Evolutionary conservation across 352 stramenopile genomes (phyloP).

Genomic region (Pythium insidiosum): DNA sequence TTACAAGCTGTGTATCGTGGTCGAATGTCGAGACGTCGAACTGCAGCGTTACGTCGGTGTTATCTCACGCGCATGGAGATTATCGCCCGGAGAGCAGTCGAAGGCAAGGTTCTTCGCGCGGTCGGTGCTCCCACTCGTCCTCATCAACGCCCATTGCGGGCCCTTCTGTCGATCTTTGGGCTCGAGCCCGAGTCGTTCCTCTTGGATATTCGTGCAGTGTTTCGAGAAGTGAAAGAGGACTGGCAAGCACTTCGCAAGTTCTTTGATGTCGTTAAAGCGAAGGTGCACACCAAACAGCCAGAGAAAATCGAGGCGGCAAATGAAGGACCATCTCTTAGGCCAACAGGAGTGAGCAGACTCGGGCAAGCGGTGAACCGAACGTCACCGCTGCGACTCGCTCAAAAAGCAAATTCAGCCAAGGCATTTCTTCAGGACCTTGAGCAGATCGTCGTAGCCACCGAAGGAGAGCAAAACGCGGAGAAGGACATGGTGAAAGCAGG

Average conservation of each 20-base stretch:
- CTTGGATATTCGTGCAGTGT: conserved; percentile 46
- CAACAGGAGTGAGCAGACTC: too few relatives aligned
- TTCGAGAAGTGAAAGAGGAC: conserved; percentile 63
- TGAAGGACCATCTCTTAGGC: too few relatives aligned
- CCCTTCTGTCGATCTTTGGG: conserved; percentile 68
- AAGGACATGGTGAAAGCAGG: conserved; percentile 29
- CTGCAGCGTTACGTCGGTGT: conserved; percentile 56
- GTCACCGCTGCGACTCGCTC: conserved; percentile 14
- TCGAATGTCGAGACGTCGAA: conserved; percentile 51
- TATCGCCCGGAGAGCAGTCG: conserved; percentile 39
- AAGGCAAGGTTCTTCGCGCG: conserved; percentile 51
- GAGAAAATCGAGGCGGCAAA: conserved; percentile 4
- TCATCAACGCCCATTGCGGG: conserved; percentile 50
- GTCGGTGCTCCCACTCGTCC: conserved; percentile 47
- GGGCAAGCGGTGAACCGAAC: conserved; percentile 2
- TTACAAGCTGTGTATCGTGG: conserved; percentile 70
- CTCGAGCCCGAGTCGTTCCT: conserved; percentile 72
- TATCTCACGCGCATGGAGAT: conserved; percentile 78
- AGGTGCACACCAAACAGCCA: conserved; percentile 27
- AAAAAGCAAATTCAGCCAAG: conserved; percentile 39
- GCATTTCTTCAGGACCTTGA: conserved; percentile 54
- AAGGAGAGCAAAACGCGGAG: conserved; percentile 27
- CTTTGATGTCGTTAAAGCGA: conserved; percentile 47
- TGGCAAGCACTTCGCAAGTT: conserved; percentile 56
- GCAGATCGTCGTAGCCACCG: conserved; percentile 33